These are phyloP conservation scores for Sphaerulina populicola DNA, from an alignment of 2,329 filamentous ascomycete species.

Conservation along the genomic window DNA sequence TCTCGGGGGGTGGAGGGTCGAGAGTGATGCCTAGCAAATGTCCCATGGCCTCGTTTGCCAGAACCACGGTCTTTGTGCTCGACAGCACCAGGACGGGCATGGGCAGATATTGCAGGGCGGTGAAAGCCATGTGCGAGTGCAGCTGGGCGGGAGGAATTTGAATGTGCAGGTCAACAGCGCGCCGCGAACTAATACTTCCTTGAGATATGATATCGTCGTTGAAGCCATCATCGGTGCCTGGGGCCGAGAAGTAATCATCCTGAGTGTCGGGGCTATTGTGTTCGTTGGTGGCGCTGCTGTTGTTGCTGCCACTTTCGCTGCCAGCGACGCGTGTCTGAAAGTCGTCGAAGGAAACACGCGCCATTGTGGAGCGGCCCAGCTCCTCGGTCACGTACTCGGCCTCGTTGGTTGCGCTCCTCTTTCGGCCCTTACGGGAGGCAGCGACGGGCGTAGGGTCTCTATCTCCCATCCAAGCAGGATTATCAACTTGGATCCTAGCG, in stretches of 20 bases:
- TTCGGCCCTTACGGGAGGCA: background rate
- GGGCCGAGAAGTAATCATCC: constrained; percentile 28
- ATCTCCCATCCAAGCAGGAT: constrained; percentile 3
- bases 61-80: constrained; percentile 58
- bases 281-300: background rate
- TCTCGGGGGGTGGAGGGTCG: constrained; percentile 7
- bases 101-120: constrained; percentile 64
- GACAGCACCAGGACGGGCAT: constrained; percentile 63
- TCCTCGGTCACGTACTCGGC: constrained; percentile 5
- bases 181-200: constrained; percentile 17
- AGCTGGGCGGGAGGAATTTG: constrained; percentile 28
- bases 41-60: constrained; percentile 70
- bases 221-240: constrained; percentile 21
- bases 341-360: constrained; percentile 8
- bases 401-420: constrained; percentile 8
- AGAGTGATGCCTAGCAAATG: constrained; percentile 55
- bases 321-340: background rate
- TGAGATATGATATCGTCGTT: constrained; percentile 15
- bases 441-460: constrained; percentile 4
- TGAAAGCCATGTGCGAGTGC: constrained; percentile 46
- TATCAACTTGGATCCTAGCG: background rate
- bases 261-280: background rate
- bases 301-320: background rate
- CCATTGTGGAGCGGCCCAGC: constrained; percentile 4
- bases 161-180: constrained; percentile 28